Evolutionary conservation across 2,329 filamentous ascomycete genomes (phyloP), one percentile per base, ranked within the genome.

Genomic region (Colletotrichum cuscutae): DNA sequence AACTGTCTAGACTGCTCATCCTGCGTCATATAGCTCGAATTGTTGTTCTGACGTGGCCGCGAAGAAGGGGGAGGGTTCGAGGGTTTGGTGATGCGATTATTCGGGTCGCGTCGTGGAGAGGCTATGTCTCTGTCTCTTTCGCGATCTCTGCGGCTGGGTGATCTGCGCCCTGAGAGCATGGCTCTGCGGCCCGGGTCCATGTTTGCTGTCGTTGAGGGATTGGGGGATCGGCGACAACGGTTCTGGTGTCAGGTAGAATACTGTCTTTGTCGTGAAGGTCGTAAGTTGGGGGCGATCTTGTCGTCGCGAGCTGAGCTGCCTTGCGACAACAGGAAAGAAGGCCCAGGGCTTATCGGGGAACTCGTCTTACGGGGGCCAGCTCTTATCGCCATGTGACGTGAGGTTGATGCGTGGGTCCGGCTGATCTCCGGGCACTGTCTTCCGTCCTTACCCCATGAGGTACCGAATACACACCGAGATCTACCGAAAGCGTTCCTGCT

Each of bases 1-100:
- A 97, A 99, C 79, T 93, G 89, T 30, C 91, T 88, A 76, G 92
- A 93, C 79, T 95, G 92, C 79, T 95, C 92, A 78, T 95, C 93
- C 80, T 95, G 90, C 71, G 92, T 93, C 74, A 94, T 83, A 77
- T 88, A 89, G 66, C 80, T 82, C n/a, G 82, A 77, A 46, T 77
- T 65, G 74, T 80, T 63, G 78, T 65, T 74, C 73, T 78, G 63
- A 75, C 78, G 61, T 67, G 77, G 74, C 74, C 70, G 76, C 77
- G 75, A 78, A 78, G 69, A 76, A 75, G 26, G 78, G 77, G 60
- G 78, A 76, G 52, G 78, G 79, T 71, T 81, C 79, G 82, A 76
- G 22, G 86, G 81, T 79, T 92, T 92, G 66, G 87, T 86, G 77
- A 92, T 85, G 76, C 90, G 89, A 68, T 81, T 88, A 77, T 83